phyloP scores from a whole-genome alignment of 768 basidiomycete genomes.

The Auriculariales sp. region DNA sequence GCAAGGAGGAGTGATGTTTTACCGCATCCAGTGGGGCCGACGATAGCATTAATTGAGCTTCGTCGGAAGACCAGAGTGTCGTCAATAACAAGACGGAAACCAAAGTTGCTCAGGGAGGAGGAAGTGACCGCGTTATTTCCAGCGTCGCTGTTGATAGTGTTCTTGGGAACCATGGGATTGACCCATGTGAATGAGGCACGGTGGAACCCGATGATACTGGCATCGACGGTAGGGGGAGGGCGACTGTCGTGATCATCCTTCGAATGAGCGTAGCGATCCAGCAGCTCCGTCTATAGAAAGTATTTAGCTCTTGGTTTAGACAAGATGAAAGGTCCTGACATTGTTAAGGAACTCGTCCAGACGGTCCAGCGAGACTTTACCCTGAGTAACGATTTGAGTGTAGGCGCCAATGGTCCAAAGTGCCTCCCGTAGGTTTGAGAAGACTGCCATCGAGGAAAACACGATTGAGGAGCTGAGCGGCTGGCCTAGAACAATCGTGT shows the following conservation, averaged over 20 bases:
- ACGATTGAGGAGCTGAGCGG: no score
- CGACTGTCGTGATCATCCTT: constrained; percentile 1
- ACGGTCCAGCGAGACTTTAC: constrained; percentile 50
- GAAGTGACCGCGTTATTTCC: constrained; percentile 3
- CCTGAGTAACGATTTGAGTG: constrained; percentile 15
- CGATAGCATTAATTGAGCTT: no score
- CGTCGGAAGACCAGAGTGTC: no score
- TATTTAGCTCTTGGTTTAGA: constrained; percentile 5
- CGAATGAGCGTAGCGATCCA: constrained; percentile 12
- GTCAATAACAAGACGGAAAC: no score
- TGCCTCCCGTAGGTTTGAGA: constrained; percentile 42
- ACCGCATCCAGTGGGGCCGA: constrained; percentile 8
- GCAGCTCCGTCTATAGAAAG: constrained; percentile 17
- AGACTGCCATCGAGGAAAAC: no score
- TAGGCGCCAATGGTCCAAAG: constrained; percentile 21
- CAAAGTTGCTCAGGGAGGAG: not conserved
- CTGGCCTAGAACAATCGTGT: no score
- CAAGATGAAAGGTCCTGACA: no score
- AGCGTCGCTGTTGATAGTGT: constrained; percentile 8
- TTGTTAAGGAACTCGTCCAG: constrained; percentile 31
- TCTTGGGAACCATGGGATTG: constrained; percentile 30
- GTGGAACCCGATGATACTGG: not conserved
- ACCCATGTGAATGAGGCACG: constrained; percentile 13
- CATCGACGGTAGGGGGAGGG: constrained; percentile 5
- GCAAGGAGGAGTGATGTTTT: constrained; percentile 13